Evolutionary conservation across 1,139 yeast genomes (phyloP), one percentile per base, ranked within the genome.

Genomic region (Kodamaea suecica): DNA sequence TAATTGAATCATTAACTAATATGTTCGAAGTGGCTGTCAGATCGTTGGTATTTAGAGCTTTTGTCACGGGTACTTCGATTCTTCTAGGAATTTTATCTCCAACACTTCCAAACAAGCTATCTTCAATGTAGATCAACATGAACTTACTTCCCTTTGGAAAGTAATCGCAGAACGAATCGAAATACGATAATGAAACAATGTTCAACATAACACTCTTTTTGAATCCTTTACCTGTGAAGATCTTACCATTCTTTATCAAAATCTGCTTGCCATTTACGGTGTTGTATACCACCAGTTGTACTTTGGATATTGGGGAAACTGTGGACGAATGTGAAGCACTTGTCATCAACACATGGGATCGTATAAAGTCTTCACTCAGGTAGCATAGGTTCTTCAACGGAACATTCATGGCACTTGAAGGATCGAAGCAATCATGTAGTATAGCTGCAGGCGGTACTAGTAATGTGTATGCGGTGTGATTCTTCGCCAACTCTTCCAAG

Each of bases 251-350:
- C 49, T 76, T 78, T 19, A 84, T 61, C 4, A 74, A 54, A 1
- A 84, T 57, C 37, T 78, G 80, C 48, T 74, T 76, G 19, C 78
- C 78, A 50, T 75, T 83, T 33, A 80, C 48, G 0, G 94, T 82
- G 35, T 64, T 63, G 50, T 73, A 80, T 20, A 75, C 58, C 4
- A 58, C 59, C 70, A 66, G 73, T 33, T 59, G 64, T 16, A 51
- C 54, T 41, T 71, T 65, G 2, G 78, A 61, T 23, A 71, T 54
- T 32, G 66, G 65, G 27, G 65, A 50, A 38, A 65, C 60, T 8
- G 67, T 55, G 14, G 71, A 52, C 1, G 70, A 55, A 27, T 51
- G 48, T 6, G 69, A 57, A 1, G 61, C 49, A 13, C 56, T 44
- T 5, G 65, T 58, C 37, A 70, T 61, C 19, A 85, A 57, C 16